phyloP scores from a whole-genome alignment of 2,329 filamentous ascomycete species.

The Ceratocystis destructans region DNA sequence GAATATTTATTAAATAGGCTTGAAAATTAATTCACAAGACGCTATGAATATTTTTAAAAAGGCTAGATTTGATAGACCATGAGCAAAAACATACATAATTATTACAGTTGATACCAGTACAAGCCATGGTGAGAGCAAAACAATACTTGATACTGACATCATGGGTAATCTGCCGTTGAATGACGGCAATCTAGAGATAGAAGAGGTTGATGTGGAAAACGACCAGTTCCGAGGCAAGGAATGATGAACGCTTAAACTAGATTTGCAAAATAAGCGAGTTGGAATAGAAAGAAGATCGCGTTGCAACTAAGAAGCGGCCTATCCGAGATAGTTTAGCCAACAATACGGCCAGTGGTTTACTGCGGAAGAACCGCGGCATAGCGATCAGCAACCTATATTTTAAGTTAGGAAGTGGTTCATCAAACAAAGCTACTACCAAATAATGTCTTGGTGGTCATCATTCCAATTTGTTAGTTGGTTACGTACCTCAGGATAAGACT shows the following conservation, averaged over 20 bases:
- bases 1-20: too few relatives aligned
- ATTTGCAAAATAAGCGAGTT: background rate
- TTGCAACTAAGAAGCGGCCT: background rate
- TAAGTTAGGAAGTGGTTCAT: background rate
- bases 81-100: background rate
- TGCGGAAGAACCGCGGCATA: conserved; percentile 24
- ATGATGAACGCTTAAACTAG: background rate
- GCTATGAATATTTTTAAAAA: background rate
- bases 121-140: background rate
- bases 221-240: background rate
- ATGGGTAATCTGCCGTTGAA: background rate
- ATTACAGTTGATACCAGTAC: background rate
- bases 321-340: background rate
- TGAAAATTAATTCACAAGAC: too few relatives aligned
- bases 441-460: too few relatives aligned
- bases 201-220: background rate
- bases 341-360: background rate
- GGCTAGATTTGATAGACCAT: background rate
- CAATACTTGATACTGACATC: background rate
- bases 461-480: background rate
- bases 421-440: too few relatives aligned
- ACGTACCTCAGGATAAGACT: conserved; percentile 70
- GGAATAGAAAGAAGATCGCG: background rate
- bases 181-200: background rate
- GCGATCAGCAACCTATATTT: conserved; percentile 25